phyloP scores from a whole-genome alignment of 1,284 basidiomycete species.

The Apiotrichum siamense region DNA sequence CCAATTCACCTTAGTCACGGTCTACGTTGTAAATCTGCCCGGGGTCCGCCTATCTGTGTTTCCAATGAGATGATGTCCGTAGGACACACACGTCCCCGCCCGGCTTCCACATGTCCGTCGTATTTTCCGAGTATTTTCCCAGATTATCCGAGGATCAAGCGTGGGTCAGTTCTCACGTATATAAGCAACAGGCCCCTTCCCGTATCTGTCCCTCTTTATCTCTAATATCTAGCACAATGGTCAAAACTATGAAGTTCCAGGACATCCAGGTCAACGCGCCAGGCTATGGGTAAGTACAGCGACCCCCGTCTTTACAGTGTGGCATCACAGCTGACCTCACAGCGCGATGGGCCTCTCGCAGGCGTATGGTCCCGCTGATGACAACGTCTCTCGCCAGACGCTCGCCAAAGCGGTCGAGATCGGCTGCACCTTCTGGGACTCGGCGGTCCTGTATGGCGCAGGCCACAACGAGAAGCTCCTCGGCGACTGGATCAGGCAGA shows the following conservation, averaged over 20 bases:
- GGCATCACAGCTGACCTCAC: conserved; percentile 2
- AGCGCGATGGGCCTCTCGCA: conserved; percentile 26
- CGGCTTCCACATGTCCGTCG: too few relatives aligned
- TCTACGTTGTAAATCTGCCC: too few relatives aligned
- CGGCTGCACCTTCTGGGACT: conserved; percentile 43
- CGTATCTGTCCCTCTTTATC: too few relatives aligned
- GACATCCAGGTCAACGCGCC: conserved; percentile 28
- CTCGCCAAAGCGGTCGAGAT: conserved; percentile 31
- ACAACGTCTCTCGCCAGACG: conserved; percentile 19
- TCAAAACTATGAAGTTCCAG: conserved; percentile 23
- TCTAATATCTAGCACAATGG: conserved; percentile 1
- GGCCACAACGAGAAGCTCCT: conserved; percentile 46
- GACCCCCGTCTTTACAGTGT: too few relatives aligned
- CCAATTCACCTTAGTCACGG: too few relatives aligned
- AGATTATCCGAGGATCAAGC: too few relatives aligned
- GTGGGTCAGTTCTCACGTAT: too few relatives aligned
- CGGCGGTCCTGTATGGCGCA: conserved; percentile 31
- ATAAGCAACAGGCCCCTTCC: too few relatives aligned
- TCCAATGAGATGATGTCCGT: too few relatives aligned
- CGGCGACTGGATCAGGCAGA: conserved; percentile 39
- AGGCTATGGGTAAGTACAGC: conserved; percentile 35
- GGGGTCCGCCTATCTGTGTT: too few relatives aligned
- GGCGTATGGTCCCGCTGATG: conserved; percentile 22
- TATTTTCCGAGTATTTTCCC: too few relatives aligned
- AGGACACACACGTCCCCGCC: too few relatives aligned